Evolutionary conservation across 106 monocot genomes (phyloP).

Genomic region (Dendrobium catenatum): DNA sequence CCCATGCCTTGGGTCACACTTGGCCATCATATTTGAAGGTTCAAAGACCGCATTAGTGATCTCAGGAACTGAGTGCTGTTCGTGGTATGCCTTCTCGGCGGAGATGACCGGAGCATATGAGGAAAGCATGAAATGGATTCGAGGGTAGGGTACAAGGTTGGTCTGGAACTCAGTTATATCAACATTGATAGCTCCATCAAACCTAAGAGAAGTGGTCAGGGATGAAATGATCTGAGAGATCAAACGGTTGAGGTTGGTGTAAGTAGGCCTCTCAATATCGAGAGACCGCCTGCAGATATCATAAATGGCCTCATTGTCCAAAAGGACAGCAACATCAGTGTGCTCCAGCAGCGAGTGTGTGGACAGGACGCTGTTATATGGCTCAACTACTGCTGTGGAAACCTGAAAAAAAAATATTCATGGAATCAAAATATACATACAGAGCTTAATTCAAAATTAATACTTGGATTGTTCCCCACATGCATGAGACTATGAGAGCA

Average conservation of each 20-base stretch:
- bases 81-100: conserved; percentile 25
- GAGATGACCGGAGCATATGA: conserved; percentile 25
- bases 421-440: background rate
- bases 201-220: conserved; percentile 62
- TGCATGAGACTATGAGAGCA: background rate
- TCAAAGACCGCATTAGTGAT: conserved; percentile 22
- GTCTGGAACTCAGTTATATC: conserved; percentile 26
- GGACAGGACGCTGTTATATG: conserved; percentile 85
- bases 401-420: conserved; percentile 30
- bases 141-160: conserved; percentile 17
- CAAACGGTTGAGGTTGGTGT: conserved; percentile 78
- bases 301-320: conserved; percentile 87
- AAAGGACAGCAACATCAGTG: conserved; percentile 76
- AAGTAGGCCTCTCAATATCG: conserved; percentile 83
- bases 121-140: conserved; percentile 26
- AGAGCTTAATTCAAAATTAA: background rate
- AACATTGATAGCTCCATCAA: conserved; percentile 24
- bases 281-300: conserved; percentile 73
- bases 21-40: conserved; percentile 21
- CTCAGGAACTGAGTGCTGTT: conserved; percentile 19
- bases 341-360: conserved; percentile 89
- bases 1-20: conserved; percentile 22
- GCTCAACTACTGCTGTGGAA: conserved; percentile 88
- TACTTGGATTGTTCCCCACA: background rate
- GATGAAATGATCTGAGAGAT: conserved; percentile 88